A percentile compares a stretch with the other conserved stretches of the same genome.
phyloP scores from a whole-genome alignment of 2,329 filamentous ascomycete genomes.

The Claviceps sp. region DNA sequence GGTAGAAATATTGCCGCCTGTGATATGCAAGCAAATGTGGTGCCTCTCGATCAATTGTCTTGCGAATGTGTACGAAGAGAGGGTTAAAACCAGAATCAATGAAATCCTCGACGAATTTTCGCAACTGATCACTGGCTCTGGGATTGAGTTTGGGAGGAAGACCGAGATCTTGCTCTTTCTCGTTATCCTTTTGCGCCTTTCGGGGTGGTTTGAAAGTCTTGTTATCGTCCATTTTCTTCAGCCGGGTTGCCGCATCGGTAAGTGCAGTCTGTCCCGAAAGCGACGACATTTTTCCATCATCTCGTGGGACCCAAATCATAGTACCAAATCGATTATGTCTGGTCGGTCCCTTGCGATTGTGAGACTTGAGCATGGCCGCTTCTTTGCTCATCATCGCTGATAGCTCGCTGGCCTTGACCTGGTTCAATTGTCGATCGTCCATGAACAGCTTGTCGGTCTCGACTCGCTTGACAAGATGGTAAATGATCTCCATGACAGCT shows the following conservation, averaged over 20 bases:
- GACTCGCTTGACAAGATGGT: slow-evolving; percentile 83
- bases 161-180: slow-evolving; percentile 63
- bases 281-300: slow-evolving; percentile 70
- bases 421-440: slow-evolving; percentile 57
- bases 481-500: slow-evolving; percentile 80
- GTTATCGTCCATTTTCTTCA: slow-evolving; percentile 78
- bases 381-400: slow-evolving; percentile 67
- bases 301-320: slow-evolving; percentile 91
- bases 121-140: slow-evolving; percentile 62
- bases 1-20: slow-evolving; percentile 77
- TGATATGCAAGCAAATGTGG: slow-evolving; percentile 69
- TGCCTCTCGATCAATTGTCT: slow-evolving; percentile 80
- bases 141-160: slow-evolving; percentile 55
- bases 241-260: slow-evolving; percentile 53
- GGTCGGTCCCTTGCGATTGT: slow-evolving; percentile 66
- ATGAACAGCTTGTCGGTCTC: slow-evolving; percentile 77
- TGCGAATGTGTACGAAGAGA: slow-evolving; percentile 70
- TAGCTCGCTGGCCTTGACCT: slow-evolving; percentile 59
- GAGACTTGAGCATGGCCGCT: slow-evolving; percentile 63
- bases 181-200: slow-evolving; percentile 44
- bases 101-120: slow-evolving; percentile 81
- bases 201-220: slow-evolving; percentile 84
- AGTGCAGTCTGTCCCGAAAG: slow-evolving; percentile 83
- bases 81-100: slow-evolving; percentile 93
- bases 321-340: slow-evolving; percentile 91